Conservation (phyloP, 805 yeast species). For the Grigorovia transvaalensis region DNA sequence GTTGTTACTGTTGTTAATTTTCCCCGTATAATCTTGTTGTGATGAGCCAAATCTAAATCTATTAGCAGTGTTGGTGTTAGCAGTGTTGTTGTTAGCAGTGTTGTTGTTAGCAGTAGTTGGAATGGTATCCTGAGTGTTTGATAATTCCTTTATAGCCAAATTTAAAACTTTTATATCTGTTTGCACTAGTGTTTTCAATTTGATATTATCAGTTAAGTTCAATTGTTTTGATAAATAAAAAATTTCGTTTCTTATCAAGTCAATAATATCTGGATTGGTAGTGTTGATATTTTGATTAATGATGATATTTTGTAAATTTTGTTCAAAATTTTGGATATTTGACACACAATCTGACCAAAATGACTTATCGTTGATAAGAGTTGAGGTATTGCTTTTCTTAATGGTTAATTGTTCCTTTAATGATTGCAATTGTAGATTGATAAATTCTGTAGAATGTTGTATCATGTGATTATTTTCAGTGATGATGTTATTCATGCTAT, state of each 20-base stretch:
- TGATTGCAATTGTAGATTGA: slow-evolving; percentile 16
- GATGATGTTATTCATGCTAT: not conserved
- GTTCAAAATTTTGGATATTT: slow-evolving; percentile 15
- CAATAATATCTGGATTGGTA: not conserved
- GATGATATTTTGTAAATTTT: slow-evolving; percentile 3
- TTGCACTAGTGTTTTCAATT: slow-evolving; percentile 6
- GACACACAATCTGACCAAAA: slow-evolving; percentile 19
- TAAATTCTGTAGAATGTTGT: slow-evolving; percentile 15
- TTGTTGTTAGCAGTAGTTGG: not conserved
- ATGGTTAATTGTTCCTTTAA: slow-evolving; percentile 16
- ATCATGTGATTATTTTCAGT: slow-evolving; percentile 11
- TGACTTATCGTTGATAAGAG: slow-evolving; percentile 9
- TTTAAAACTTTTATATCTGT: slow-evolving; percentile 16
- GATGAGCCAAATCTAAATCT: not conserved
- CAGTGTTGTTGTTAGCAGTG: too few relatives aligned
- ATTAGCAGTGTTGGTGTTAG: not conserved
- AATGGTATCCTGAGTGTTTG: not conserved
- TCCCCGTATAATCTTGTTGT: too few relatives aligned
- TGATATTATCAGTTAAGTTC: slow-evolving; percentile 2
- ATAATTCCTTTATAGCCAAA: slow-evolving; percentile 16
- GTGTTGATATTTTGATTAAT: not conserved
- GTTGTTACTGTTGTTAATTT: too few relatives aligned
- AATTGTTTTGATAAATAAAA: not conserved
- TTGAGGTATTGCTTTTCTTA: slow-evolving; percentile 16
- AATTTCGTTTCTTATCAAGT: slow-evolving; percentile 1